These are phyloP conservation scores for Termitomyces sp. DNA, from an alignment of 768 basidiomycete species.

Conservation along the genomic window DNA sequence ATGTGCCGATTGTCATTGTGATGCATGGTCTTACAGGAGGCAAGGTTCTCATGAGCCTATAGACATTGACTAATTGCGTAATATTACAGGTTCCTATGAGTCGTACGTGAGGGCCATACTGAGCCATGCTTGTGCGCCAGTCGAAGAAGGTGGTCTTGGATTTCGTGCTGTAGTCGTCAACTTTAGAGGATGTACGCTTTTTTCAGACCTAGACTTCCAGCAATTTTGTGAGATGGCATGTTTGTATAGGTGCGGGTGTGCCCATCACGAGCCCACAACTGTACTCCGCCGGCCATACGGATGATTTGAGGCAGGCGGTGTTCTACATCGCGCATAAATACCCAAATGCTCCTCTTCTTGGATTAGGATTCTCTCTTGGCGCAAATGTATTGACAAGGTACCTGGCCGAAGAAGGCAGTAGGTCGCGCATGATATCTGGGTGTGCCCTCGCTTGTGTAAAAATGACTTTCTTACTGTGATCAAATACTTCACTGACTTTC, in stretches of 20 bases:
- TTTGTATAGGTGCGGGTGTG: constrained; percentile 66
- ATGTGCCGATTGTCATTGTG: constrained; percentile 52
- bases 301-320: constrained; percentile 81
- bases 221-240: constrained; percentile 6
- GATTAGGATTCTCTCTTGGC: constrained; percentile 90
- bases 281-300: constrained; percentile 86
- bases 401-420: constrained; percentile 74
- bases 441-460: constrained; percentile 74
- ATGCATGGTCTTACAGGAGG: constrained; percentile 54
- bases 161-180: constrained; percentile 90
- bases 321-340: constrained; percentile 67
- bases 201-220: constrained; percentile 3
- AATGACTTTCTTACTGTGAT: constrained; percentile 13
- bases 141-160: constrained; percentile 79
- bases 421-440: constrained; percentile 56
- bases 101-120: constrained; percentile 84
- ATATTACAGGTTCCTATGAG: constrained; percentile 74
- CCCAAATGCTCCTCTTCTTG: constrained; percentile 78
- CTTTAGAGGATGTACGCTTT: constrained; percentile 79
- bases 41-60: constrained; percentile 9
- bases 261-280: constrained; percentile 79
- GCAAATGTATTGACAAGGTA: constrained; percentile 89
- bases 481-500: constrained; percentile 11
- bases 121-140: constrained; percentile 62
- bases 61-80: constrained; percentile 3